phyloP scores from a whole-genome alignment of 2,329 filamentous ascomycete genomes.

The Metarhizium robertsii region DNA sequence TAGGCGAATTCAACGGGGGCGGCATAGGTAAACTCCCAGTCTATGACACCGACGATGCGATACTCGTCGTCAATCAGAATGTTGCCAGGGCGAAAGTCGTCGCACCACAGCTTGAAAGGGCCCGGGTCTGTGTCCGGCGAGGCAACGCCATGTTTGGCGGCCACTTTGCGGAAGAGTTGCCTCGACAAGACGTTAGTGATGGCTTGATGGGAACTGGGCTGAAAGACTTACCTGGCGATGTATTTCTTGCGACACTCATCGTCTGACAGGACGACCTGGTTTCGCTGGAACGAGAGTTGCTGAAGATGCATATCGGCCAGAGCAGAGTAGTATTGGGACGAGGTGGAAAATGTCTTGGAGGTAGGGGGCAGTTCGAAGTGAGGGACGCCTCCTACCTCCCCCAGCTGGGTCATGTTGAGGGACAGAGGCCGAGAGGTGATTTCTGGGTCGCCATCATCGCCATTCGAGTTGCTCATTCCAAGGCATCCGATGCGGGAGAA shows the following conservation, averaged over 20 bases:
- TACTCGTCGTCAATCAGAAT: slow-evolving; percentile 18
- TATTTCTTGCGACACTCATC: not conserved
- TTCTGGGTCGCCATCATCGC: not conserved
- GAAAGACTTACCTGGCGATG: not conserved
- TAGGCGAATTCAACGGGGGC: slow-evolving; percentile 23
- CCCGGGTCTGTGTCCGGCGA: not conserved
- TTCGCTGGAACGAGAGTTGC: not conserved
- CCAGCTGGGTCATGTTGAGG: not conserved
- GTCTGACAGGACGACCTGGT: not conserved
- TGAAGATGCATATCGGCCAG: not conserved
- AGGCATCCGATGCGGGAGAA: not conserved
- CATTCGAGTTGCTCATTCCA: not conserved
- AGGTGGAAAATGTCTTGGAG: no score
- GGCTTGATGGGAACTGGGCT: no score
- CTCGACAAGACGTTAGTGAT: no score
- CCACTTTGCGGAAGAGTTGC: not conserved
- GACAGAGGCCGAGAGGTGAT: not conserved
- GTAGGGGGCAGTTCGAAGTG: not conserved
- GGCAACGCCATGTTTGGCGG: not conserved
- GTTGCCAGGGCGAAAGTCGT: slow-evolving; percentile 17
- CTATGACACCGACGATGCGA: slow-evolving; percentile 23
- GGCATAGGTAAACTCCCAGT: slow-evolving; percentile 31
- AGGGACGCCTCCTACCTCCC: not conserved
- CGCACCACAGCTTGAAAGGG: not conserved
- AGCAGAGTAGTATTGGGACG: no score